phyloP scores from a whole-genome alignment of 805 yeast species.

The Wickerhamomyces subpelliculosus region DNA sequence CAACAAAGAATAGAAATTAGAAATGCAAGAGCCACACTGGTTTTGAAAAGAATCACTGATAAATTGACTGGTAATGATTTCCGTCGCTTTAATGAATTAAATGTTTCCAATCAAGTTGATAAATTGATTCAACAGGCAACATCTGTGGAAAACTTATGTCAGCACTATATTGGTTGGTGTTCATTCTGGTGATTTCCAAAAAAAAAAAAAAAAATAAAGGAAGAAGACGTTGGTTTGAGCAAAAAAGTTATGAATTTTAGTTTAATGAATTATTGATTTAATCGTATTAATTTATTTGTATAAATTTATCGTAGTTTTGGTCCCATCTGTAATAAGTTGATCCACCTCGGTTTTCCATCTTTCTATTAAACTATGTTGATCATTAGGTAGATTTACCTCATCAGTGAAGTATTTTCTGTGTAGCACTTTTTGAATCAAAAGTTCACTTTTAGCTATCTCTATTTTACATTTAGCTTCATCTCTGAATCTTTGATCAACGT shows the following conservation, averaged over 20 bases:
- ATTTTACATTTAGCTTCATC: conserved; percentile 19
- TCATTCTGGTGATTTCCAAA: conserved; percentile 74
- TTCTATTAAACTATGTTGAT: conserved; percentile 30
- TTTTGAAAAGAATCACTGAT: conserved; percentile 82
- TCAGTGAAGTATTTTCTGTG: conserved; percentile 42
- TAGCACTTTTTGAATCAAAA: conserved; percentile 53
- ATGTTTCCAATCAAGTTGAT: conserved; percentile 88
- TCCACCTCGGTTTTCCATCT: conserved; percentile 34
- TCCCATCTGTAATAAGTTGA: conserved; percentile 1
- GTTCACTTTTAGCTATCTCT: conserved; percentile 39
- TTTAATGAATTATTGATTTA: too few relatives aligned
- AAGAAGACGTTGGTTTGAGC: not conserved
- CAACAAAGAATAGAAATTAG: conserved; percentile 68
- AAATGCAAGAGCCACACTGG: conserved; percentile 86
- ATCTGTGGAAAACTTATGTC: conserved; percentile 90
- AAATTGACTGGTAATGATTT: conserved; percentile 94
- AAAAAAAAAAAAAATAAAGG: not conserved
- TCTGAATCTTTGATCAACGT: conserved; percentile 13
- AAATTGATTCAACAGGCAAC: conserved; percentile 93
- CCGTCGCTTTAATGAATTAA: conserved; percentile 58
- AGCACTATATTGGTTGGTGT: conserved; percentile 98
- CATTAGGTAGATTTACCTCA: conserved; percentile 31
- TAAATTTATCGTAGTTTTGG: too few relatives aligned
- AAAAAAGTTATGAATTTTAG: too few relatives aligned
- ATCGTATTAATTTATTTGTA: too few relatives aligned